Conservation (phyloP, 2,329 filamentous ascomycete genomes). For the Fusarium proliferatum region DNA sequence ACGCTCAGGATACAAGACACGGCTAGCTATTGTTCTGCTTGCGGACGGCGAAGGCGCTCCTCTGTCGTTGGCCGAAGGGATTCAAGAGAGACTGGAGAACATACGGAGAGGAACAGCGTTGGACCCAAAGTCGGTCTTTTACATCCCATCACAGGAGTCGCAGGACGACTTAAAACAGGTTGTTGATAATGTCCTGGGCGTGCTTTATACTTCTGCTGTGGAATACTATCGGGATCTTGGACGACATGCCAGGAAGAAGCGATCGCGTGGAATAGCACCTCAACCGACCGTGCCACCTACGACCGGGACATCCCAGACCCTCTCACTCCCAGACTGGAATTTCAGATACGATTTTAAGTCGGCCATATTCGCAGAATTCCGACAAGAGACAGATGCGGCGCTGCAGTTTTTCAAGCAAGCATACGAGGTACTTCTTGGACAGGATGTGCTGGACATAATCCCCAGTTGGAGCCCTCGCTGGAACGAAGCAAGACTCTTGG, state of each 20-base stretch:
- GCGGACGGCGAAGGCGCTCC: constrained; percentile 45
- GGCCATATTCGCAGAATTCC: constrained; percentile 89
- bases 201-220: constrained; percentile 78
- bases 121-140: constrained; percentile 87
- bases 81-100: constrained; percentile 77
- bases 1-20: constrained; percentile 80
- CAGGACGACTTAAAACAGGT: constrained; percentile 78
- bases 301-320: constrained; percentile 82
- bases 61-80: constrained; percentile 69
- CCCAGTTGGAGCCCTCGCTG: constrained; percentile 91
- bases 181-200: constrained; percentile 76
- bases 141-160: constrained; percentile 80
- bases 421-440: constrained; percentile 83
- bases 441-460: constrained; percentile 88
- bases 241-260: constrained; percentile 91
- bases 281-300: constrained; percentile 86
- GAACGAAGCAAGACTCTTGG: constrained; percentile 90
- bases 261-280: constrained; percentile 80
- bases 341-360: constrained; percentile 96
- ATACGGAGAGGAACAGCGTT: constrained; percentile 84
- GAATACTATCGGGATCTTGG: constrained; percentile 96
- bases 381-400: constrained; percentile 91
- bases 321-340: constrained; percentile 91
- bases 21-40: constrained; percentile 75
- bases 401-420: constrained; percentile 87